Conservation (phyloP, 345 rosid species). For the Citrus sp. region DNA sequence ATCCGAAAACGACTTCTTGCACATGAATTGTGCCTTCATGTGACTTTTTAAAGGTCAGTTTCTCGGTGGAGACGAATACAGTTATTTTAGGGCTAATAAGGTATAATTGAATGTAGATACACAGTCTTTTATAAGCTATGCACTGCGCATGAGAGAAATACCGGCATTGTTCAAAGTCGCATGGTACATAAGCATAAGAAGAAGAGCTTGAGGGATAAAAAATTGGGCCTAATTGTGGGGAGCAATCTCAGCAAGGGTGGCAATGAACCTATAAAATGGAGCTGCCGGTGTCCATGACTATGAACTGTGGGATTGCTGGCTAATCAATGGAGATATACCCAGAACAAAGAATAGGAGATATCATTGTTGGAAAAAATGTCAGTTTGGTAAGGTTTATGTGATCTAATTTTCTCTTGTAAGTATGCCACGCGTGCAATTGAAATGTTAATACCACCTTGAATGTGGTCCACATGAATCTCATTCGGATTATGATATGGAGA, state of each 20-base stretch:
- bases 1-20: conserved; percentile 38
- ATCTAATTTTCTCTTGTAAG: conserved; percentile 19
- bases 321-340: conserved; percentile 44
- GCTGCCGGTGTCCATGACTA: conserved; percentile 59
- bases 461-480: conserved; percentile 14
- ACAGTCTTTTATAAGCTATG: conserved; percentile 15
- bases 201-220: conserved; percentile 49
- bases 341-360: conserved; percentile 8
- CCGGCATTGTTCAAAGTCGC: conserved; percentile 22
- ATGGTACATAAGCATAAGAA: conserved; percentile 30
- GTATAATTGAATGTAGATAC: conserved; percentile 33
- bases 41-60: conserved; percentile 30
- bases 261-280: conserved; percentile 57
- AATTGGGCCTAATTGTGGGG: conserved; percentile 15
- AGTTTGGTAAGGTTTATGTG: conserved; percentile 18
- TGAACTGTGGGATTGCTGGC: conserved; percentile 51
- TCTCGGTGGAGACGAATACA: conserved; percentile 47
- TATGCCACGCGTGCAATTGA: conserved; percentile 28
- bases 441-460: conserved; percentile 10
- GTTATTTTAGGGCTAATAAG: conserved; percentile 24
- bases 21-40: conserved; percentile 26
- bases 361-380: conserved; percentile 16
- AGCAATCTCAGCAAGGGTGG: conserved; percentile 40
- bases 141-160: conserved; percentile 17
- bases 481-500: conserved; percentile 26